Evolutionary conservation across 352 stramenopile genomes (phyloP), one percentile per base, ranked within the genome.

Genomic region (Globisporangium cylindrosporum): DNA sequence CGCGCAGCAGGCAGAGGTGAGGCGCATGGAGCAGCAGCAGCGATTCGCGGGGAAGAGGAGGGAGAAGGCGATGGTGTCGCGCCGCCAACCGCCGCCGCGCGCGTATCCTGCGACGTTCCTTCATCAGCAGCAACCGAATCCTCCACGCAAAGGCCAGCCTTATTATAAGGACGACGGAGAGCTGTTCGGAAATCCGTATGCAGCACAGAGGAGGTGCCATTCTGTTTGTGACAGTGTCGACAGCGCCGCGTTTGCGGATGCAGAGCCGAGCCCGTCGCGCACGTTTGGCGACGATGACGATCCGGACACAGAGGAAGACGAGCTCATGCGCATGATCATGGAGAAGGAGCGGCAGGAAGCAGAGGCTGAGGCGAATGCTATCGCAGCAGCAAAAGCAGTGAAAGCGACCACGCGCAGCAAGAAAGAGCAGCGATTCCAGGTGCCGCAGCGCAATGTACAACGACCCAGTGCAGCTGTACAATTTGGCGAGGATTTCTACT

Each of bases 291-390:
- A 38, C 1, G 20, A 54, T 14, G 58, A 43, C 20, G 55, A 36
- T 27, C 57, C 27, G 18, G 61, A 66, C 49, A 61, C 69, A 18
- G 79, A 86, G 10, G 76, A 86, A 29, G 79, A 81, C 60, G 74
- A 74, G 10, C 73, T 83, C 22, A 81, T 80, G 75, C 59, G 67
- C 20, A 68, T 84, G 60, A 74, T 82, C 29, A 69, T 68, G 41
- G 69, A 81, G 64, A 66, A 66, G 48, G 79, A 87, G 53, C 55
- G 71, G 4, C 64, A 55, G 48, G 75, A 81, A 49, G 59, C 38
- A 25, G 62, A 71, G 7, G 57, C 27, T 22, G 12, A 53, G 8
- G 9, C 58, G 2, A n/a, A 46, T 12, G 34, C 25, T 29, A 36
- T 18, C n/a, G 79, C 64, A 72, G 12, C 64, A 62, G 3, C 64